Evolutionary conservation across 352 stramenopile species (phyloP), one percentile per base, ranked within the genome.

Genomic region (Phytophthora podocarpi): DNA sequence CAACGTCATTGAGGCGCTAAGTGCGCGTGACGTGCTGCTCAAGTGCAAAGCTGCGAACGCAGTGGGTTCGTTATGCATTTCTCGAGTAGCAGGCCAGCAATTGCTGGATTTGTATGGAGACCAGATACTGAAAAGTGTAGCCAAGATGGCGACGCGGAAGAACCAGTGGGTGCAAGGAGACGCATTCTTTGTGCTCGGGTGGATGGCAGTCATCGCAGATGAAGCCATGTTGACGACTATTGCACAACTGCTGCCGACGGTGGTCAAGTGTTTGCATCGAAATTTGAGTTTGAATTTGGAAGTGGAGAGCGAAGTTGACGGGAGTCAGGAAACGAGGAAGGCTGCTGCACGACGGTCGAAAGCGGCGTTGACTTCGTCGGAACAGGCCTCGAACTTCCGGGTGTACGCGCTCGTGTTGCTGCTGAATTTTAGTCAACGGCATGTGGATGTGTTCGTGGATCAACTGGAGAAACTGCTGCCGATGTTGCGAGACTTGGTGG

Each of bases 21-120:
- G 47, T 45, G 71, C 70, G 24, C 82, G 83, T 15, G 83, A 93
- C 47, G 80, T 93, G 47, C 74, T 81, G 43, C 69, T 93, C 16
- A 93, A 93, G 49, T 93, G 83, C 65, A 93, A 93, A 51, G 83
- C 81, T 5, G 83, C 83, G 10, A 93, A 85, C 42, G 81, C 83
- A 3, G 70, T 93, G 13, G 83, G 83, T 2, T 87, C 83, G 31
- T 58, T 93, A 35, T 91, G 83, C 40, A 87, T 85, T 49, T 93
- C 83, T 4, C 76, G 83, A 5, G 81, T 93, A 23, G 83, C 83
- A 12, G 83, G 83, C 0, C 83, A 91, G 56, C 69, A 70, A 11
- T 51, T 93, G 42, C 60, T 93, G 28, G 77, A 82, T 52, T 24
- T 40, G 5, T 70, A 84, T 41, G 80, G 81, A 21, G 37, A 68